Evolutionary conservation across 441 rosid species (phyloP).

Genomic region (Breynia disticha): DNA sequence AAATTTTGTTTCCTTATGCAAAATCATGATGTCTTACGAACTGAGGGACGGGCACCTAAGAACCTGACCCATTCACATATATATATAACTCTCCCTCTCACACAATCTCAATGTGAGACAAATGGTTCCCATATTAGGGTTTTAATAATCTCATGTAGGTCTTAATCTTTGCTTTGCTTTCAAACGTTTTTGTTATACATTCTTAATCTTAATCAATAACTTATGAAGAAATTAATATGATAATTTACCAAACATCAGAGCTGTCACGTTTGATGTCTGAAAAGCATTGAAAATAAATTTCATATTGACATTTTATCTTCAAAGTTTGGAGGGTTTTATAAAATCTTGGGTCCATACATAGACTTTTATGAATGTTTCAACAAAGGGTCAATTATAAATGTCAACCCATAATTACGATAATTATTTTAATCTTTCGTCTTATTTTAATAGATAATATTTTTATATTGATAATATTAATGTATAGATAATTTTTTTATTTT

Average conservation of each 20-base stretch:
- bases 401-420: slow-evolving; percentile 28
- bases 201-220: too few relatives aligned
- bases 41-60: neutral
- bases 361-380: slow-evolving; percentile 15
- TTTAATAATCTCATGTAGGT: too few relatives aligned
- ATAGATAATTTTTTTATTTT: too few relatives aligned
- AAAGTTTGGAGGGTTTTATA: neutral
- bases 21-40: slow-evolving; percentile 9
- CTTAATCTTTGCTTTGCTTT: too few relatives aligned
- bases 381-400: slow-evolving; percentile 22
- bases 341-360: slow-evolving; percentile 13
- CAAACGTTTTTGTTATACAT: too few relatives aligned
- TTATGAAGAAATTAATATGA: too few relatives aligned
- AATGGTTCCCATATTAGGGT: neutral
- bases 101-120: slow-evolving; percentile 1
- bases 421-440: slow-evolving; percentile 8
- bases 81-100: neutral
- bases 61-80: too few relatives aligned
- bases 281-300: neutral
- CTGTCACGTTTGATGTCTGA: too few relatives aligned
- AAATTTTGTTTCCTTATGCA: slow-evolving; percentile 1
- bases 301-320: neutral
- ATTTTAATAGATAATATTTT: slow-evolving; percentile 10
- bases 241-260: too few relatives aligned
- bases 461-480: too few relatives aligned